phyloP scores from a whole-genome alignment of 208 protist species.

The Herpetomonas samuelpessoai region DNA sequence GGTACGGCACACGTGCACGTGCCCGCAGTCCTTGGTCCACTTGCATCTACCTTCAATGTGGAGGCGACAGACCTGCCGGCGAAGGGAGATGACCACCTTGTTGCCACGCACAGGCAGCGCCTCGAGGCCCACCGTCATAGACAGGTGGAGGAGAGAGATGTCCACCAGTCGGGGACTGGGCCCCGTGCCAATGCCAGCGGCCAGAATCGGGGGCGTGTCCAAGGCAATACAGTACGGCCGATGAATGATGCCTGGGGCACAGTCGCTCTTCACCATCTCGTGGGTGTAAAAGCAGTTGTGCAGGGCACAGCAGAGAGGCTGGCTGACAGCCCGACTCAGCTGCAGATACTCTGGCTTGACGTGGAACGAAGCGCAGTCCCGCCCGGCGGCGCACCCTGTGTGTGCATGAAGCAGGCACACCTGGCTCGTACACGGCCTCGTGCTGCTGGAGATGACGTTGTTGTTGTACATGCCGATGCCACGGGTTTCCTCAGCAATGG shows the following conservation, averaged over 20 bases:
- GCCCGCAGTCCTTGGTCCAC: conserved; percentile 63
- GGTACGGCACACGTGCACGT: conserved; percentile 51
- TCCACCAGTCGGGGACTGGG: conserved; percentile 23
- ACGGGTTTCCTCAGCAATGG: conserved; percentile 31
- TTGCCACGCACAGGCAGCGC: conserved; percentile 27
- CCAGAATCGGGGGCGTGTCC: conserved; percentile 17
- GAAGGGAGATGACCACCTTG: conserved; percentile 33
- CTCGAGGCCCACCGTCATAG: conserved; percentile 43
- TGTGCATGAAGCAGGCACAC: conserved; percentile 38
- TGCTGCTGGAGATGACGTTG: conserved; percentile 44
- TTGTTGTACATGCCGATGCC: conserved; percentile 48
- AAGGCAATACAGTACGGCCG: conserved; percentile 31
- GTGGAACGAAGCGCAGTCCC: conserved; percentile 40
- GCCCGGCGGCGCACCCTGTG: conserved; percentile 24
- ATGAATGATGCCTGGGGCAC: conserved; percentile 28
- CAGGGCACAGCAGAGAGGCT: conserved; percentile 42
- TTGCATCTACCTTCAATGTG: conserved; percentile 49
- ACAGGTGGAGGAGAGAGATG: conserved; percentile 34
- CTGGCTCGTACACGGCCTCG: conserved; percentile 40
- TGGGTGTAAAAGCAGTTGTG: conserved; percentile 66
- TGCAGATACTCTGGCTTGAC: conserved; percentile 30
- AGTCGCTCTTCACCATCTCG: conserved; percentile 37
- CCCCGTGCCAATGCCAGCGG: conserved; percentile 16
- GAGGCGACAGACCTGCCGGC: conserved; percentile 39
- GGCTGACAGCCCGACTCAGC: conserved; percentile 27